phyloP scores from a whole-genome alignment of 2,329 filamentous ascomycete species.

The Trichoderma sp. region DNA sequence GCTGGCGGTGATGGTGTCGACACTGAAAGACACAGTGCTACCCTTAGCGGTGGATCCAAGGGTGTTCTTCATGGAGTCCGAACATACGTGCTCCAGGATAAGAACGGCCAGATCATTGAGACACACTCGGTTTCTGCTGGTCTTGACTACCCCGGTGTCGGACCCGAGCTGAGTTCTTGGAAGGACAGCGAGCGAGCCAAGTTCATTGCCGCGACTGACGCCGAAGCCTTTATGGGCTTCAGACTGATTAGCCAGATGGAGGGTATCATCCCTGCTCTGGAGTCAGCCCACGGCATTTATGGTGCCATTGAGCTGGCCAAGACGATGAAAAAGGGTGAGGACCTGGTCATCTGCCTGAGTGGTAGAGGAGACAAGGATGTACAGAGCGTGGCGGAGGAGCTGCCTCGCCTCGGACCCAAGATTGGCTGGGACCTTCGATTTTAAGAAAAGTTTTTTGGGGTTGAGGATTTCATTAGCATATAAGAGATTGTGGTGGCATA shows the following conservation, averaged over 20 bases:
- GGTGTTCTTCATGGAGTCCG: constrained; percentile 95
- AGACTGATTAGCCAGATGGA: constrained; percentile 82
- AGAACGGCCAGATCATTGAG: constrained; percentile 89
- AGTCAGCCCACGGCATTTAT: constrained; percentile 90
- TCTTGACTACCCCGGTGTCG: constrained; percentile 95
- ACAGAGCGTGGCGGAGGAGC: constrained; percentile 93
- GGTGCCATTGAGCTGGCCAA: constrained; percentile 90
- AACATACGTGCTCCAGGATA: constrained; percentile 92
- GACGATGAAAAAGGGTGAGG: constrained; percentile 84
- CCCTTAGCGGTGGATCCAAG: constrained; percentile 81
- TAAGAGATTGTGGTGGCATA: background rate
- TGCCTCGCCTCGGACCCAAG: constrained; percentile 84
- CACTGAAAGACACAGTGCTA: constrained; percentile 83
- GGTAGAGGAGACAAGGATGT: constrained; percentile 98
- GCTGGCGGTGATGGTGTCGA: constrained; percentile 92
- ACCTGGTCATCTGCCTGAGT: constrained; percentile 91
- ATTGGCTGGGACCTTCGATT: constrained; percentile 77
- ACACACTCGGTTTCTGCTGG: constrained; percentile 97
- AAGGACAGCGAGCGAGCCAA: constrained; percentile 86
- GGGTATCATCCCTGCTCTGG: constrained; percentile 94
- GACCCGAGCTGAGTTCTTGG: constrained; percentile 89
- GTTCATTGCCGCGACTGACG: constrained; percentile 90
- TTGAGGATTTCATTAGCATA: background rate
- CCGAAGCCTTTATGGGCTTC: constrained; percentile 88
- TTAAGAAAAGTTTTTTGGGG: constrained; percentile 40